Percentiles rank a stretch among this genome's conserved stretches.
Evolutionary conservation across 306 rosid genomes (phyloP).

Genomic region (Begonia peltatifolia): DNA sequence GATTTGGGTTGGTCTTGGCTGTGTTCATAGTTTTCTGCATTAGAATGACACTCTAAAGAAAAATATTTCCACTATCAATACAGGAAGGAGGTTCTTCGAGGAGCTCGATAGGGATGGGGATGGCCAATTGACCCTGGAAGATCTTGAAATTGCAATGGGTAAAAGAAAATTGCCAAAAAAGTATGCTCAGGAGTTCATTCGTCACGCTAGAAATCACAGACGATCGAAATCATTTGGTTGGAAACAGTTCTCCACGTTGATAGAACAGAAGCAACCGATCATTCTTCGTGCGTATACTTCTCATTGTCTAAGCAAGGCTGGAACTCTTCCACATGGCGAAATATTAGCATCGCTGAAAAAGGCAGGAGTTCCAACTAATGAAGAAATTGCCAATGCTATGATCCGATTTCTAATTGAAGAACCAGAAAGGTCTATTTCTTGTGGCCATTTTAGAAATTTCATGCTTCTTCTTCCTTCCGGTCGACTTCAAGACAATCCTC

Average conservation of each 20-base stretch:
- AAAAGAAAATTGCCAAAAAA: conserved; percentile 83
- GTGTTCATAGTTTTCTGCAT: neutral
- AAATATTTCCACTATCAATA: neutral
- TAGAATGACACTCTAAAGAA: neutral
- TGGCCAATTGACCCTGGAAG: conserved; percentile 91
- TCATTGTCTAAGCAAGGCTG: conserved; percentile 87
- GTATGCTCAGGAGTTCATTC: conserved; percentile 90
- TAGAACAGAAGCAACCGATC: conserved; percentile 98
- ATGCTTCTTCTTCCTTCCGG: conserved; percentile 96
- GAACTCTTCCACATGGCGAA: conserved; percentile 94
- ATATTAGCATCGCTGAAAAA: conserved; percentile 74
- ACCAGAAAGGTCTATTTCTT: conserved; percentile 81
- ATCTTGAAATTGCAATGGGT: conserved; percentile 83
- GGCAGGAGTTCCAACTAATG: conserved; percentile 96
- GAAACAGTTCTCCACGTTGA: conserved; percentile 84
- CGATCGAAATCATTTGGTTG: conserved; percentile 90
- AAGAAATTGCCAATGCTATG: conserved; percentile 96
- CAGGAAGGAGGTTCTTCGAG: conserved; percentile 97
- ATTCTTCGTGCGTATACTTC: conserved; percentile 99
- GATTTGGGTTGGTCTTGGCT: neutral
- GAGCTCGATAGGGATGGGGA: conserved; percentile 95
- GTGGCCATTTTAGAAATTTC: conserved; percentile 95
- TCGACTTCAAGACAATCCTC: conserved; percentile 93
- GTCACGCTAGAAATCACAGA: conserved; percentile 85
- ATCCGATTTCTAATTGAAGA: conserved; percentile 93